Base-by-base conservation (phyloP, 2,329 filamentous ascomycete genomes). In the Gliomastix tumulicola region DNA sequence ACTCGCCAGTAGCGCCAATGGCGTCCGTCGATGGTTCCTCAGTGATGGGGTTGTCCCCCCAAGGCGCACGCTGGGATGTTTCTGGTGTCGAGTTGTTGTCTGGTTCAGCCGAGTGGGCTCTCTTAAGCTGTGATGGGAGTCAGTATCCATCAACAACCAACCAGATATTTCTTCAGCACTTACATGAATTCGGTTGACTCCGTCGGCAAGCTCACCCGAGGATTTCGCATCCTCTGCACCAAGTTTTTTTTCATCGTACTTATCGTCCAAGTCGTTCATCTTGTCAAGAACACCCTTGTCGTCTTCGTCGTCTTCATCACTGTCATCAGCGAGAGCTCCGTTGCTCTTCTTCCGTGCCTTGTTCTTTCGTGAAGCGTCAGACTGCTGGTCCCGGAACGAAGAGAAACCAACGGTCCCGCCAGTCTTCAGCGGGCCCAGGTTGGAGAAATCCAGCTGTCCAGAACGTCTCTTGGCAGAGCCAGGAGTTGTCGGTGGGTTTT, bases 371-470 rank as follows among this genome's bases (percentile, higher is more conserved):
- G 69, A 64, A 2, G 68, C 64, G 37, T 77, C 71, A 13, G 70
- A 62, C 28, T 77, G 71, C 39, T 72, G 70, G 44, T 94, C 88
- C 37, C 90, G 79, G 66, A 96, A 96, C 12, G 85, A 78, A 4
- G 88, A 82, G 57, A 95, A 97, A 23, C 89, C 89, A 33, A 94
- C 86, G 1, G 88, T 90, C 19, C 89, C 88, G n/a, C 79, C 78
- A 4, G 85, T 74, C 57, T 94, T 94, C 17, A 97, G 69, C 1
- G 89, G 88, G 4, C 83, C 84, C 9, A 97, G 72, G 39, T 76
- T 88, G 12, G 86, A 82, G 52, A 97, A 90, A 60, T 96, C 88
- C 1, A 89, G 74, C 48, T 88, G 84, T 7, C 82, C 74, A 4
- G 88, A 94, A 49, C 88, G 82, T 49, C 89, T 76, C 62, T 94